Evolutionary conservation across 768 basidiomycete genomes (phyloP).

Genomic region (Lactarius sanguifluus): DNA sequence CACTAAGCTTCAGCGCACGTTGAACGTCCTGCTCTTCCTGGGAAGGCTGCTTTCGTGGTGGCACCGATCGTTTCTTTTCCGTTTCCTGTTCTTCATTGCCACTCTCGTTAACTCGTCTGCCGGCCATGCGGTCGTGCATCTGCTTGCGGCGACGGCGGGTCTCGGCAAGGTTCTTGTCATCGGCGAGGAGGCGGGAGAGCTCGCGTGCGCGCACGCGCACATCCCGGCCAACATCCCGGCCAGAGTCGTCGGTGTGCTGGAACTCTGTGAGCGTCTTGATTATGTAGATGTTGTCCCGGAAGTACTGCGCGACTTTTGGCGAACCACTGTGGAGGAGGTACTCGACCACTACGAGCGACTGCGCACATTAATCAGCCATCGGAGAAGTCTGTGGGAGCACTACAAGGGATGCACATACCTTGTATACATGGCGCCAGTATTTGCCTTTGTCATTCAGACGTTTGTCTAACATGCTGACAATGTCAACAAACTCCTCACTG

Average conservation of each 20-base stretch:
- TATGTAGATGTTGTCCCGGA: slow-evolving; percentile 92
- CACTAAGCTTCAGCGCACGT: slow-evolving; percentile 80
- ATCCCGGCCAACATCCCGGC: slow-evolving; percentile 92
- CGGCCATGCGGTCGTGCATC: slow-evolving; percentile 91
- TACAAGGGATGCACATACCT: slow-evolving; percentile 49
- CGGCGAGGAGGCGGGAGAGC: slow-evolving; percentile 86
- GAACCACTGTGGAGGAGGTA: slow-evolving; percentile 93
- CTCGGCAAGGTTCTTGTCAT: slow-evolving; percentile 73
- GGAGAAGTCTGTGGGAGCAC: not conserved
- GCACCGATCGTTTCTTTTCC: slow-evolving; percentile 3
- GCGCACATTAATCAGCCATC: not conserved
- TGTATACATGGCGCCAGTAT: slow-evolving; percentile 99
- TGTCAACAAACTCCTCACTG: slow-evolving; percentile 91
- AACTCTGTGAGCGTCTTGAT: slow-evolving; percentile 99
- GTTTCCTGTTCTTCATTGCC: slow-evolving; percentile 35
- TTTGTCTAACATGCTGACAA: slow-evolving; percentile 99
- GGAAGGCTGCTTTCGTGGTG: slow-evolving; percentile 33
- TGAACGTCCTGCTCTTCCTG: slow-evolving; percentile 78
- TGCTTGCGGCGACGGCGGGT: slow-evolving; percentile 74
- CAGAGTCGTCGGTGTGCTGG: slow-evolving; percentile 90
- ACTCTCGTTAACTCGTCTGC: slow-evolving; percentile 40
- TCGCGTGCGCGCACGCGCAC: slow-evolving; percentile 96
- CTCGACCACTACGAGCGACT: slow-evolving; percentile 89
- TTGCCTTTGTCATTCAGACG: slow-evolving; percentile 97
- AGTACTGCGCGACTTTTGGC: slow-evolving; percentile 95